Percentiles rank a stretch among this genome's conserved stretches.
Conservation (phyloP, 495 filamentous ascomycete genomes). For the Hyphodiscus hymeniophilus region DNA sequence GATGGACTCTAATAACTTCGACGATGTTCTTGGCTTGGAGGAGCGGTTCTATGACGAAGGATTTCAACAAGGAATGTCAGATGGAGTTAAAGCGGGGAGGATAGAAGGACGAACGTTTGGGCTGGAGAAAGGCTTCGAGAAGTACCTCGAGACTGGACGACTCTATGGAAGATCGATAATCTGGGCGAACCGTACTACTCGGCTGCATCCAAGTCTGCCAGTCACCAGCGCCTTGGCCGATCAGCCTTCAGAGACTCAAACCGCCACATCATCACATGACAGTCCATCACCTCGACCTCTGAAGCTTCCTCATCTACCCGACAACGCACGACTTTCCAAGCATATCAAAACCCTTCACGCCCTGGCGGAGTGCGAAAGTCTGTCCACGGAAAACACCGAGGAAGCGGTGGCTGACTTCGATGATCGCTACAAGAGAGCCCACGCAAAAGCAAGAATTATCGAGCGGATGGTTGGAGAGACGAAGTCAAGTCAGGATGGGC, state of each 20-base stretch:
- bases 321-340: conserved; percentile 57
- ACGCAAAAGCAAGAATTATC: conserved; percentile 74
- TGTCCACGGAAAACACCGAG: conserved; percentile 72
- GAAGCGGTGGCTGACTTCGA: conserved; percentile 81
- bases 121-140: conserved; percentile 88
- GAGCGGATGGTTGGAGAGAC: conserved; percentile 60
- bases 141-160: conserved; percentile 70
- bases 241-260: conserved; percentile 7
- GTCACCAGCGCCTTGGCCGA: too few relatives aligned
- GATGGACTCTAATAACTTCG: conserved; percentile 47
- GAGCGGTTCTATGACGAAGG: conserved; percentile 82
- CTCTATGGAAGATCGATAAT: conserved; percentile 75
- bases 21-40: conserved; percentile 68
- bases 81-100: conserved; percentile 72
- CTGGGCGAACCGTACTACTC: conserved; percentile 58
- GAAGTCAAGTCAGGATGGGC: conserved; percentile 19
- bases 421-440: conserved; percentile 69
- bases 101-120: conserved; percentile 87
- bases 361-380: conserved; percentile 68
- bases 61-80: conserved; percentile 61
- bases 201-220: conserved; percentile 24
- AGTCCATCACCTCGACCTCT: conserved; percentile 3
- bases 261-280: neutral
- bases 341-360: conserved; percentile 66
- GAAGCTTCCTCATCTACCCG: conserved; percentile 35